Conservation (phyloP, 306 rosid genomes). For the Trifolium dubium region DNA sequence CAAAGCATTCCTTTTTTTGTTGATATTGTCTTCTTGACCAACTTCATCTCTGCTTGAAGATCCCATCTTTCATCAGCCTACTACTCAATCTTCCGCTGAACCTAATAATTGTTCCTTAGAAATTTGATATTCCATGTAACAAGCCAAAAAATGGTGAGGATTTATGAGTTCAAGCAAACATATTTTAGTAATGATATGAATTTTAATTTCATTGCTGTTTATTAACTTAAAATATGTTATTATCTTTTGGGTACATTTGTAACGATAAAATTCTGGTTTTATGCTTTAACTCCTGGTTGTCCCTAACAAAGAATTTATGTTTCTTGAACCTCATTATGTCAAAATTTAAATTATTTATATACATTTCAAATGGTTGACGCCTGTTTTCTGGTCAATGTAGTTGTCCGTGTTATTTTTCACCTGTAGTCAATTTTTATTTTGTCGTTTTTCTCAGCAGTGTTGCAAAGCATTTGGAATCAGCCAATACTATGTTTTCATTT, state of each 20-base stretch:
- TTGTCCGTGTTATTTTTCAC: constrained; percentile 2
- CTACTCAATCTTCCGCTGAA: constrained; percentile 7
- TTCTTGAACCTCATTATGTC: neutral
- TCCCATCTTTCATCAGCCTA: neutral
- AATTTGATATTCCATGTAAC: neutral
- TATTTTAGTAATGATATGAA: neutral
- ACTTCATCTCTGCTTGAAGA: constrained; percentile 6
- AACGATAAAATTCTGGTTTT: neutral
- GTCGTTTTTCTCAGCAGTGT: constrained; percentile 53
- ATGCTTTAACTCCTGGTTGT: neutral
- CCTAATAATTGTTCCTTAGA: neutral
- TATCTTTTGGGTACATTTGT: no score
- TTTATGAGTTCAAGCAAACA: constrained; percentile 4
- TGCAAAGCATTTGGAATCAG: constrained; percentile 90
- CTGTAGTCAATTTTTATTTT: constrained; percentile 13
- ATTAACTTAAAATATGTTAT: no score
- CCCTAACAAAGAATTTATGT: constrained; percentile 1
- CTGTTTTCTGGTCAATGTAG: constrained; percentile 3
- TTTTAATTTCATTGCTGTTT: no score
- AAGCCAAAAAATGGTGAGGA: neutral
- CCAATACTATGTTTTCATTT: constrained; percentile 95
- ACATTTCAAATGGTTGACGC: neutral
- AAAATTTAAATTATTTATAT: neutral
- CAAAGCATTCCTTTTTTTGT: constrained; percentile 3
- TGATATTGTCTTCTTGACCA: neutral